These are phyloP conservation scores for Dendrobium nobile DNA, from an alignment of 106 monocot genomes.

Conservation along the genomic window DNA sequence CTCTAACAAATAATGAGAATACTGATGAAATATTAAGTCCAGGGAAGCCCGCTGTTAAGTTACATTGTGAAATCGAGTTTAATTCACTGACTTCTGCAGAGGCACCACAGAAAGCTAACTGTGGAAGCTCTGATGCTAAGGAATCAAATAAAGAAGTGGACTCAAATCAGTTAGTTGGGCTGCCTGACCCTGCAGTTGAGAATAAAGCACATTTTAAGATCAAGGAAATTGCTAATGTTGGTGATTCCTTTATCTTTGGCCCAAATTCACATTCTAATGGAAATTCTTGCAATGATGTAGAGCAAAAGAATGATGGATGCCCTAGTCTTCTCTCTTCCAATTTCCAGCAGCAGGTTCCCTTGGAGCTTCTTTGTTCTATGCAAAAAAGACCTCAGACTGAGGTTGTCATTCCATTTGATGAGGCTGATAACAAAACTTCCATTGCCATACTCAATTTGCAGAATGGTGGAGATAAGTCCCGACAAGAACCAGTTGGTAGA, in stretches of 20 bases:
- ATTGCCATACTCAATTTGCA: slow-evolving; percentile 21
- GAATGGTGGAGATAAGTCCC: slow-evolving; percentile 12
- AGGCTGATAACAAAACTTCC: slow-evolving; percentile 4
- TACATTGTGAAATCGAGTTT: neutral
- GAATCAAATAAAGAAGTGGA: slow-evolving; percentile 5
- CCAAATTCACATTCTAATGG: neutral
- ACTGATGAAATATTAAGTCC: neutral
- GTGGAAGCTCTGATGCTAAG: slow-evolving; percentile 5
- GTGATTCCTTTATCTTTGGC: slow-evolving; percentile 5
- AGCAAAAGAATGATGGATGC: neutral
- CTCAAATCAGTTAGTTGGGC: neutral
- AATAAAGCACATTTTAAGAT: slow-evolving; percentile 5
- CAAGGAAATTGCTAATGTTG: neutral
- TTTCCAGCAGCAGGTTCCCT: slow-evolving; percentile 9
- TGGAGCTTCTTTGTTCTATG: slow-evolving; percentile 12
- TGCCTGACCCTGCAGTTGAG: neutral
- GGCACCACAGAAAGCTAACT: neutral
- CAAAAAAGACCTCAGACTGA: slow-evolving; percentile 10
- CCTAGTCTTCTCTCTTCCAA: neutral
- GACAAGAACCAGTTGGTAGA: slow-evolving; percentile 3
- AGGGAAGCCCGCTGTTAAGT: neutral
- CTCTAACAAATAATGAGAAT: neutral
- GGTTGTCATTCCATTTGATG: slow-evolving; percentile 9
- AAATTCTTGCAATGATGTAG: neutral
- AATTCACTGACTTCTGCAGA: slow-evolving; percentile 3